phyloP scores from a whole-genome alignment of 2,329 filamentous ascomycete genomes.

The Dryadomyces sulphureus region DNA sequence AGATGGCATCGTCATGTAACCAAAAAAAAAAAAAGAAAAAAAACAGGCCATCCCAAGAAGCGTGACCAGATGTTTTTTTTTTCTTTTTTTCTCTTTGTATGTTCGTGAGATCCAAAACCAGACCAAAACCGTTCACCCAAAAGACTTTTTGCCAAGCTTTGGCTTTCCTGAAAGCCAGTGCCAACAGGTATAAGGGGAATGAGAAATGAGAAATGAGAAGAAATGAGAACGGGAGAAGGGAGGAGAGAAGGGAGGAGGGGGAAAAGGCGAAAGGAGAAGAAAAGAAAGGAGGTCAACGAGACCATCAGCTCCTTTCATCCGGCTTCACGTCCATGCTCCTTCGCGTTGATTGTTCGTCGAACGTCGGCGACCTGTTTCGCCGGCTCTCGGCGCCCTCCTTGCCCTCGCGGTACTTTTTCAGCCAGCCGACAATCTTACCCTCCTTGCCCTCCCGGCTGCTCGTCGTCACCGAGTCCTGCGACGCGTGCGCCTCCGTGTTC shows the following conservation, averaged over 20 bases:
- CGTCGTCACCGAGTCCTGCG: conserved; percentile 15
- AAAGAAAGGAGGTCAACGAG: not conserved
- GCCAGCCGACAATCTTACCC: conserved; percentile 37
- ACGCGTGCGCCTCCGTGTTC: conserved; percentile 23
- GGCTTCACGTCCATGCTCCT: conserved; percentile 9
- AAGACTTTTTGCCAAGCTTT: not conserved
- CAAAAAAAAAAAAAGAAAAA: conserved; percentile 2
- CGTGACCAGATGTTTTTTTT: not conserved
- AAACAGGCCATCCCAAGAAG: conserved; percentile 1
- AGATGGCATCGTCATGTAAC: not conserved
- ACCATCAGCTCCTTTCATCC: not conserved
- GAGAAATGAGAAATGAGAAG: not conserved
- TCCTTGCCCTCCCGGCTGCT: conserved; percentile 19
- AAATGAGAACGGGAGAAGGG: not conserved
- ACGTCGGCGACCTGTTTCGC: conserved; percentile 40
- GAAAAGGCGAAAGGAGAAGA: not conserved
- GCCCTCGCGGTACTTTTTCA: conserved; percentile 45
- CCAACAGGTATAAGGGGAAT: too few species aligned
- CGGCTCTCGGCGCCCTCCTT: conserved; percentile 41
- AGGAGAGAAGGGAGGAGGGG: not conserved
- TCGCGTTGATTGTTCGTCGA: conserved; percentile 1
- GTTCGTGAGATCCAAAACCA: not conserved
- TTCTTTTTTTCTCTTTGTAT: not conserved
- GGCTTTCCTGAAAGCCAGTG: not conserved
- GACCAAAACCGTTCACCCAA: not conserved